Evolutionary conservation across 106 monocot species (phyloP), one percentile per base, ranked within the genome.

Genomic region (Alisma plantagoaquatica): DNA sequence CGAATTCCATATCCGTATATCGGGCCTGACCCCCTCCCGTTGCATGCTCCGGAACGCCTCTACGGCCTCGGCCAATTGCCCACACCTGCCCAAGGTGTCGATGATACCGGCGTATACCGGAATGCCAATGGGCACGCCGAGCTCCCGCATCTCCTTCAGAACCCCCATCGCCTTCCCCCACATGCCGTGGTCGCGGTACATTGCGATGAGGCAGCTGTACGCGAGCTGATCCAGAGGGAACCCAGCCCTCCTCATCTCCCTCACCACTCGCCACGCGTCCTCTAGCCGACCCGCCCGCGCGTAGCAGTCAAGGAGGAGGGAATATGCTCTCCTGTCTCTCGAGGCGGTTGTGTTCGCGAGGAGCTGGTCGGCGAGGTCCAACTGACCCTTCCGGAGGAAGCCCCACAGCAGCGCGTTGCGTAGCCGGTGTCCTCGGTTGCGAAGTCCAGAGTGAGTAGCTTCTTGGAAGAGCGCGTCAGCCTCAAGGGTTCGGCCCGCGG

Each of bases 171-270:
- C 91, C 46, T 86, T 85, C 77, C 80, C 78, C 86, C 86, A 92
- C 91, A 92, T 86, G 31, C 91, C 91, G 46, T 86, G 83, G 43
- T 86, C 78, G 46, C 77, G 51, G 29, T 84, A 92, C 6, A 91
- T 60, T 49, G 60, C 49, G 17, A 85, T 53, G 0, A 91, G 7
- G 54, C 61, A 72, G 60, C 71, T 61, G 31, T 78, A 91, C 3
- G 66, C 77, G 9, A 51, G 56, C 11, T 70, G 46, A 45, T 67
- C 63, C 20, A 77, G 29, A 20, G 31, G 23, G 28, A 77, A 43
- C 19, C 81, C 60, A 25, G 17, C 48, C 43, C 47, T 51, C 60
- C 64, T 77, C 81, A 91, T 81, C 65, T 81, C 77, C 21, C 63
- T 62, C 11, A 85, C 65, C 16, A 77, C 75, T 70, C 74, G 47